Conservation (phyloP, 306 rosid genomes). For the Sindora glabra region DNA sequence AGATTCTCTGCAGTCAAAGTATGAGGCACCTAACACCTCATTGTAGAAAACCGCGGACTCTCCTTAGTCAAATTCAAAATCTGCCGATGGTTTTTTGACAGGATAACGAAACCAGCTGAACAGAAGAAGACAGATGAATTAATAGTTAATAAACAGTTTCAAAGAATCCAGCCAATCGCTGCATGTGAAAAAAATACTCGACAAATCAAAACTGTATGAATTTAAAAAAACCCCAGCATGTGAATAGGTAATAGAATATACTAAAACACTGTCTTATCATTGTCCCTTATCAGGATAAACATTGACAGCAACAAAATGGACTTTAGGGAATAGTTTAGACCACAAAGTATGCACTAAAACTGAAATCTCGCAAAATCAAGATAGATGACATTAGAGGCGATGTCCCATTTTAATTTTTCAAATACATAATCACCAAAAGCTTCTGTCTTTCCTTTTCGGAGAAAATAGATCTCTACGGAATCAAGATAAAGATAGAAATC, state of each 20-base stretch:
- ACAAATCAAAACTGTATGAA: conserved; percentile 1
- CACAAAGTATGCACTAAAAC: conserved; percentile 12
- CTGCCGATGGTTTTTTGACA: conserved; percentile 7
- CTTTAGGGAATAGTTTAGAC: conserved; percentile 10
- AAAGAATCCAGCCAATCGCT: conserved; percentile 29
- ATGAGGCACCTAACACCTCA: conserved; percentile 32
- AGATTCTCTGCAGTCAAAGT: conserved; percentile 32
- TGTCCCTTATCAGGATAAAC: conserved; percentile 33
- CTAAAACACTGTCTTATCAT: conserved; percentile 17
- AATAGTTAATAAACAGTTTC: conserved; percentile 26
- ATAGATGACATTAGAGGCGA: background rate
- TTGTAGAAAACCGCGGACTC: conserved; percentile 22
- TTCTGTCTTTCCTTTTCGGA: conserved; percentile 10
- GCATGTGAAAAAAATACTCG: conserved; percentile 6
- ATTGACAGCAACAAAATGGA: conserved; percentile 27
- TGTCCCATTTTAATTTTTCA: conserved; percentile 13
- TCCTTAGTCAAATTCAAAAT: conserved; percentile 36
- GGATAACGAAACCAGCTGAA: conserved; percentile 44
- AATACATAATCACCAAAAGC: conserved; percentile 3
- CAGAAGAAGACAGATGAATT: conserved; percentile 39
- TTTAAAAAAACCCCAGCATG: conserved; percentile 25
- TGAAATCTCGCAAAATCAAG: conserved; percentile 20
- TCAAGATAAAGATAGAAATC: background rate
- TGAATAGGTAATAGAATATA: conserved; percentile 45
- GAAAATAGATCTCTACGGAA: conserved; percentile 19